These are phyloP conservation scores for Stagonosporopsis chrysanthemi DNA, from an alignment of 2,329 filamentous ascomycete species.

Conservation along the genomic window DNA sequence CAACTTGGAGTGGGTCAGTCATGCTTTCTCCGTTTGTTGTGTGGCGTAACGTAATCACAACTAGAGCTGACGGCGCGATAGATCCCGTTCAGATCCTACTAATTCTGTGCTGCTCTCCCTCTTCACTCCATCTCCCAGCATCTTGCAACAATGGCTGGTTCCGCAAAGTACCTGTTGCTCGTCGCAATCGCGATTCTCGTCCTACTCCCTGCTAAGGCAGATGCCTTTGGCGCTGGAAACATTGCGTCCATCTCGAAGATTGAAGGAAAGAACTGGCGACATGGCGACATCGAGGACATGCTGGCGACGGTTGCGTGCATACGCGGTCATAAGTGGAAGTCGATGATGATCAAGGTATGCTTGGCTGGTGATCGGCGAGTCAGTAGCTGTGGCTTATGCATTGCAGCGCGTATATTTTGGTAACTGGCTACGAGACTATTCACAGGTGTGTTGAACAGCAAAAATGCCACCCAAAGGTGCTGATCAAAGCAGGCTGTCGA, in stretches of 20 bases:
- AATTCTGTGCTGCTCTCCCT: slow-evolving; percentile 11
- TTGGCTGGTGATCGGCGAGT: slow-evolving; percentile 1
- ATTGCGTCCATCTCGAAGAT: slow-evolving; percentile 49
- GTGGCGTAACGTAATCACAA: slow-evolving; percentile 19
- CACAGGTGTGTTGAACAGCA: slow-evolving; percentile 55
- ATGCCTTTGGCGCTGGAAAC: slow-evolving; percentile 59
- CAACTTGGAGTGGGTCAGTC: slow-evolving; percentile 6
- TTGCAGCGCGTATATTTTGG: slow-evolving; percentile 54
- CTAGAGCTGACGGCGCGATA: slow-evolving; percentile 19
- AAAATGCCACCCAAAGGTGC: slow-evolving; percentile 43
- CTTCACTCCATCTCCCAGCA: slow-evolving; percentile 4
- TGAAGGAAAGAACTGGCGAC: slow-evolving; percentile 60
- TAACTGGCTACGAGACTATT: slow-evolving; percentile 60
- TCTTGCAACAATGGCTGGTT: slow-evolving; percentile 41
- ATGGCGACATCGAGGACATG: slow-evolving; percentile 62
- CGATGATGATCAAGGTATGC: slow-evolving; percentile 54
- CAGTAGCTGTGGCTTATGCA: slow-evolving; percentile 24
- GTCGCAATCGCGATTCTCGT: slow-evolving; percentile 48
- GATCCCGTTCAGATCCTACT: slow-evolving; percentile 8
- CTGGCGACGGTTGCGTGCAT: slow-evolving; percentile 58
- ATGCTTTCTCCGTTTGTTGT: slow-evolving; percentile 11
- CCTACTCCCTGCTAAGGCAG: slow-evolving; percentile 45
- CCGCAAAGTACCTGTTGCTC: slow-evolving; percentile 46
- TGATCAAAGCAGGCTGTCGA: slow-evolving; percentile 60
- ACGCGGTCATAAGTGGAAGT: slow-evolving; percentile 53